Base-by-base conservation (phyloP, 2,329 filamentous ascomycete genomes). In the Arthrobotrys iridis region DNA sequence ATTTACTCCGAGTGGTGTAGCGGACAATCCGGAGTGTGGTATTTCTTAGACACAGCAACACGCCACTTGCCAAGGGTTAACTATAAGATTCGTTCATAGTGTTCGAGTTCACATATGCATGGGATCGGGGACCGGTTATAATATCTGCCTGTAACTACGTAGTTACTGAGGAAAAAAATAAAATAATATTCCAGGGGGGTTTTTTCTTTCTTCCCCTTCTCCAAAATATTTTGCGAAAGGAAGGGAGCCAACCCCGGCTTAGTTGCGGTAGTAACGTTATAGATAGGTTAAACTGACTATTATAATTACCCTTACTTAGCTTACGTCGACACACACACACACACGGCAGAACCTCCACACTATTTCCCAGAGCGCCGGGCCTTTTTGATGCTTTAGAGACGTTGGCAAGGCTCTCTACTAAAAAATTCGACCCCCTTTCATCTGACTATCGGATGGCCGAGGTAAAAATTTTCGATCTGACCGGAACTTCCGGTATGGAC, bases 231-330 rank as follows among this genome's bases (percentile, higher is more conserved):
- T 22, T 43, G 55, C 22, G 15, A 41, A 22, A 24, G 37, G 35
- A 24, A 59, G 7, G n/a, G n/a, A n/a, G n/a, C n/a, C 24, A 30
- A 11, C 30, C 37, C 30, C 59, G 43, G 33, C 28, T 40, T 33
- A 35, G 30, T n/a, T 63, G 50, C n/a, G 41, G 22, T 55, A 52
- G 60, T 41, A 63, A 40, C 45, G 45, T 52, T 48, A 37, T 37
- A 52, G 60, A 64, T 52, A 64, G 45, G 60, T 64, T 64, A 64
- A 64, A 64, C 43, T 26, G 43, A 52, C 28, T 41, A 48, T 52
- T 59, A 59, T 18, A 24, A 41, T 55, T 52, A 55, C 30, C 30
- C 50, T 55, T 55, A 24, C 50, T 28, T 46, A 6, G 18, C n/a
- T n/a, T n/a, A n/a, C n/a, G n/a, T n/a, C n/a, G n/a, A n/a, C n/a